These are phyloP conservation scores for Parathielavia hyrcaniae DNA, from an alignment of 495 filamentous ascomycete species.

Conservation along the genomic window DNA sequence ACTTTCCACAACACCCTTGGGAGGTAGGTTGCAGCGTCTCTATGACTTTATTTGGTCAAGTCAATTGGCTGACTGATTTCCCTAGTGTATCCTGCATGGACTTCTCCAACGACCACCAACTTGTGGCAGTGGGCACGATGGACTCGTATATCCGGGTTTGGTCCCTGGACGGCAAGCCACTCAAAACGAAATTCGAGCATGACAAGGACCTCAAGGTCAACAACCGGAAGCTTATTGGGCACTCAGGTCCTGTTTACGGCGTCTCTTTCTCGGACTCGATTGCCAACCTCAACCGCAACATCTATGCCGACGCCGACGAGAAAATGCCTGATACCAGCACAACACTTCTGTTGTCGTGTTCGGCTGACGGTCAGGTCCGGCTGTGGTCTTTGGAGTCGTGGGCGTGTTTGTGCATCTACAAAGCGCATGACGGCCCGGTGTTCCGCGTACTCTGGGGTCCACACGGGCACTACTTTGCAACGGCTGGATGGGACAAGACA, in stretches of 20 bases:
- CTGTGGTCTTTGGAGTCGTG: conserved; percentile 90
- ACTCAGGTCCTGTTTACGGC: conserved; percentile 80
- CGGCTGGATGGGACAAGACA: conserved; percentile 78
- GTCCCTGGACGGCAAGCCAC: conserved; percentile 71
- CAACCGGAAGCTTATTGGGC: conserved; percentile 79
- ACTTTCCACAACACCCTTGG: conserved; percentile 96
- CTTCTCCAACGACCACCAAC: conserved; percentile 79
- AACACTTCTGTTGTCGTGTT: conserved; percentile 76
- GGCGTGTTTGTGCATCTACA: conserved; percentile 87
- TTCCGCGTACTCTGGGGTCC: conserved; percentile 89
- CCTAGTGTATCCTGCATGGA: conserved; percentile 81
- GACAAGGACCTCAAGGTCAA: conserved; percentile 42
- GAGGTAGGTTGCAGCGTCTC: conserved; percentile 49
- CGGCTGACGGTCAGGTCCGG: conserved; percentile 77
- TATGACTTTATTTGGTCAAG: neutral
- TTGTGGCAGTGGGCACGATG: conserved; percentile 79
- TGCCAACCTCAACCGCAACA: conserved; percentile 41
- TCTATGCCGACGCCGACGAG: conserved; percentile 39
- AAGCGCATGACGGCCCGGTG: conserved; percentile 79
- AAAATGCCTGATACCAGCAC: conserved; percentile 55
- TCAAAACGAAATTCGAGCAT: conserved; percentile 43
- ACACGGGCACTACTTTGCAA: conserved; percentile 91
- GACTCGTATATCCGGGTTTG: conserved; percentile 95
- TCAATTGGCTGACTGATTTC: neutral
- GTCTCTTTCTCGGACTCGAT: conserved; percentile 85